phyloP scores from a whole-genome alignment of 805 yeast species.

The Cyberlindnera veronae region DNA sequence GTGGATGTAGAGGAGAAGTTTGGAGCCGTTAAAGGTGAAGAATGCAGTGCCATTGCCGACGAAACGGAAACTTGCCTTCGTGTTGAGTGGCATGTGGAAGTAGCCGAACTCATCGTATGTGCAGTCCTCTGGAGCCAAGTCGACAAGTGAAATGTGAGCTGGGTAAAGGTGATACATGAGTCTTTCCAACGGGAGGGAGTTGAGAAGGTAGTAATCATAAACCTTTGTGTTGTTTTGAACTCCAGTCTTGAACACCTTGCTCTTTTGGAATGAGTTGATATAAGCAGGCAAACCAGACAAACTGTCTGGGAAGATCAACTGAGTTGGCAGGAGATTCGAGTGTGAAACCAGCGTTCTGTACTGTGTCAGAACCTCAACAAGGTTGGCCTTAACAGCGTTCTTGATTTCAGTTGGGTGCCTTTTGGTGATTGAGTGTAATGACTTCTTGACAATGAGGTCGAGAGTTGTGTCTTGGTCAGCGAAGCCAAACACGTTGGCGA shows the following conservation, averaged over 20 bases:
- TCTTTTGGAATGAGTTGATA: slow-evolving; percentile 65
- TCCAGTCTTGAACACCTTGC: slow-evolving; percentile 50
- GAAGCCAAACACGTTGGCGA: slow-evolving; percentile 71
- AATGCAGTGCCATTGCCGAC: slow-evolving; percentile 71
- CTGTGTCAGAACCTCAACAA: slow-evolving; percentile 54
- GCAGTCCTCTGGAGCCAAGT: slow-evolving; percentile 56
- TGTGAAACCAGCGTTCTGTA: slow-evolving; percentile 49
- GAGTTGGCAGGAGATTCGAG: slow-evolving; percentile 47
- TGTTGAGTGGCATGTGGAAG: slow-evolving; percentile 48
- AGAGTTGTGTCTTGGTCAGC: slow-evolving; percentile 70
- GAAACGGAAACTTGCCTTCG: slow-evolving; percentile 39
- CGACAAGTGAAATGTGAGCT: slow-evolving; percentile 68
- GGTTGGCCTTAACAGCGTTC: slow-evolving; percentile 48
- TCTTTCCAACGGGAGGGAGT: slow-evolving; percentile 50
- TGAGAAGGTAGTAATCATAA: slow-evolving; percentile 45
- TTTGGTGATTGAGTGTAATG: slow-evolving; percentile 36
- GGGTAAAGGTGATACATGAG: slow-evolving; percentile 75
- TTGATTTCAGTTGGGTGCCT: slow-evolving; percentile 47
- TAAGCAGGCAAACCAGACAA: slow-evolving; percentile 67
- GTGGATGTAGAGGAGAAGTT: slow-evolving; percentile 63
- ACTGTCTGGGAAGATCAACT: slow-evolving; percentile 78
- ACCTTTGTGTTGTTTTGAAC: slow-evolving; percentile 62
- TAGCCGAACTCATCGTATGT: slow-evolving; percentile 38
- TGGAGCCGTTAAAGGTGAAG: slow-evolving; percentile 65
- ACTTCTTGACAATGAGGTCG: slow-evolving; percentile 51